Evolutionary conservation across 306 rosid species (phyloP), one percentile per base, ranked within the genome.

Genomic region (Trifolium dubium): DNA sequence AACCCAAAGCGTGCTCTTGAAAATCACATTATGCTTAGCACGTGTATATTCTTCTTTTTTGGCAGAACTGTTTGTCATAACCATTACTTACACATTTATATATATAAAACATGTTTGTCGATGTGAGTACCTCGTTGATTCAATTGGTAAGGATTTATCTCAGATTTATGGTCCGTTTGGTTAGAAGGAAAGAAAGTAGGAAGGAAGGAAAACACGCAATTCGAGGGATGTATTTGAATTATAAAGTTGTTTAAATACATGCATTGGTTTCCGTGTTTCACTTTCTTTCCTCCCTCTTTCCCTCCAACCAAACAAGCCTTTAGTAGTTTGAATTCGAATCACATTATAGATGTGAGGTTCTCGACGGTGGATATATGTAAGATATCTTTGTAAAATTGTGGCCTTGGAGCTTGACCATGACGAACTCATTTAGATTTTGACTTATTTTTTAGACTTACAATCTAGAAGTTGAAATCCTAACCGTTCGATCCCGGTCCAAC

Each of bases 1-100:
- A 87, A 89, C 72, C 99, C 96, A 85, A 92, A 88, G 99, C 99
- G 96, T 94, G 99, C 99, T 78, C 94, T 92, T 80, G 90, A 88
- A 83, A 88, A 67, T 83, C 88, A 81, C 90, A 74, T 86, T 31
- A 31, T 94, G 97, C 96, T 82, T 67, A 75, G 89, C 99, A 92
- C 96, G 92, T 94, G 99, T 83, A 82, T 88, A 72, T 87, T 81
- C 88, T 76, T 88, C 83, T 71, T 88, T 86, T 77, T 77, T 83
- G 82, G 77, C 88, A 78, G 76, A 41, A 73, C 81, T 73, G 66
- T 73, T 75, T 84, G 77, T 84, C 81, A 75, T 77, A n/a, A 72
- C 14, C 69, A 71, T 55, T 29, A 28, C 62, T 8, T 53, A 18
- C 59, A 53, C 47, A 53, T 15, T n/a, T 5, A 8, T 8, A 10